A percentile compares a stretch with the other conserved stretches of the same genome.
Evolutionary conservation across 2,329 filamentous ascomycete species (phyloP).

Genomic region (Eutypa lata): DNA sequence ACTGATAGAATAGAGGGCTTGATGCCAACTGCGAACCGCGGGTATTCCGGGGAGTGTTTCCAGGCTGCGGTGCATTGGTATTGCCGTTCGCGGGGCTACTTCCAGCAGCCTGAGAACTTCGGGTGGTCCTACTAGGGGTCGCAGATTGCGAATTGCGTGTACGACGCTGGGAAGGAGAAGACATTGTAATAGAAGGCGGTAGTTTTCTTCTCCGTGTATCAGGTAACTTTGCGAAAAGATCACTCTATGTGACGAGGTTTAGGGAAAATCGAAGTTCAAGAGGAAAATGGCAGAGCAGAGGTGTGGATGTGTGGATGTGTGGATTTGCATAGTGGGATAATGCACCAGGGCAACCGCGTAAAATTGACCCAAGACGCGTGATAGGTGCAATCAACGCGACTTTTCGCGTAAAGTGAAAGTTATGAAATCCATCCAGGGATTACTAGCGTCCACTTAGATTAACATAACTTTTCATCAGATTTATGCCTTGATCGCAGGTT

Average conservation of each 20-base stretch:
- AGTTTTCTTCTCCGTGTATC: not conserved
- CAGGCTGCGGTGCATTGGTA: constrained; percentile 20
- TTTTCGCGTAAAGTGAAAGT: constrained; percentile 29
- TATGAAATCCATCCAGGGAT: constrained; percentile 15
- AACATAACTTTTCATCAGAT: too few relatives aligned
- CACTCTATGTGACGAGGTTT: not conserved
- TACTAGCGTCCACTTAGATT: constrained; percentile 3
- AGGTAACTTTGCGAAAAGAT: not conserved
- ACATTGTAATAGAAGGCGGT: constrained; percentile 45
- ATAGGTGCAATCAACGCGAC: constrained; percentile 18
- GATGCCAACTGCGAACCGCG: constrained; percentile 58
- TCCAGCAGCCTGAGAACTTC: constrained; percentile 52
- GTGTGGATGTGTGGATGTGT: not conserved
- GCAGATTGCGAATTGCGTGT: constrained; percentile 53
- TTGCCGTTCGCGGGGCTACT: constrained; percentile 40
- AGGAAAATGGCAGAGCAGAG: not conserved
- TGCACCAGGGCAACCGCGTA: constrained; percentile 18
- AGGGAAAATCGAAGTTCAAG: not conserved
- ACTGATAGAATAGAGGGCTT: constrained; percentile 77
- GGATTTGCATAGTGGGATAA: constrained; percentile 1
- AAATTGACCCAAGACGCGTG: constrained; percentile 23
- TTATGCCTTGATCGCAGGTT: too few relatives aligned
- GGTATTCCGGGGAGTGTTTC: constrained; percentile 43
- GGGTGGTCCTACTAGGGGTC: constrained; percentile 50
- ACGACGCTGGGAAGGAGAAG: constrained; percentile 57